A percentile compares a stretch with the other conserved stretches of the same genome.
Evolutionary conservation across 176 grass and related monocot species (phyloP).

Genomic region (Panicum miliaceum): DNA sequence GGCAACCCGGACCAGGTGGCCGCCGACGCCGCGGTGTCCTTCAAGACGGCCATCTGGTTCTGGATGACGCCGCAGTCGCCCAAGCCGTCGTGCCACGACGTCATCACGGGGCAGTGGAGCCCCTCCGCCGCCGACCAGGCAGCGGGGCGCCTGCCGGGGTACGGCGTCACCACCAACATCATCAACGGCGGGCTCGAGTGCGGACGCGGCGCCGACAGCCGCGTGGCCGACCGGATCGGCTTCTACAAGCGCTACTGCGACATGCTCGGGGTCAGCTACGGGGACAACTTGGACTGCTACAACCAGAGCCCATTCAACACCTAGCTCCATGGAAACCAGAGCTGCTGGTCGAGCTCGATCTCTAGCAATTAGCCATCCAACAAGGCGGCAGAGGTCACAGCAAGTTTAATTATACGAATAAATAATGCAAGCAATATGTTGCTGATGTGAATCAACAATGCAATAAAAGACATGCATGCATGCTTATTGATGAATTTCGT

Average conservation of each 20-base stretch:
- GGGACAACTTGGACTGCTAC: slow-evolving; percentile 41
- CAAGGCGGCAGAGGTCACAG: too few relatives aligned
- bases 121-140: not conserved
- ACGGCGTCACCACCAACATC: slow-evolving; percentile 65
- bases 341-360: too few relatives aligned
- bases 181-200: slow-evolving; percentile 68
- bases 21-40: slow-evolving; percentile 15
- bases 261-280: slow-evolving; percentile 50
- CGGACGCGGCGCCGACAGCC: not conserved
- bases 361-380: too few relatives aligned
- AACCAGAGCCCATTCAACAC: slow-evolving; percentile 17
- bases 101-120: slow-evolving; percentile 41
- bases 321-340: too few relatives aligned
- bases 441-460: too few relatives aligned
- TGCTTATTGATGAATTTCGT: too few relatives aligned
- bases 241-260: slow-evolving; percentile 54
- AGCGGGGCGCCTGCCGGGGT: slow-evolving; percentile 43
- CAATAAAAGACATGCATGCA: too few relatives aligned
- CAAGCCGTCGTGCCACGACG: slow-evolving; percentile 63
- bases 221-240: slow-evolving; percentile 23
- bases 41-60: slow-evolving; percentile 61
- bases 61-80: slow-evolving; percentile 47
- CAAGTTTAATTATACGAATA: too few relatives aligned
- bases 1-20: slow-evolving; percentile 53
- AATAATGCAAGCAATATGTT: too few relatives aligned